Evolutionary conservation across 306 rosid species (phyloP).

Genomic region (Rubus idaeus): DNA sequence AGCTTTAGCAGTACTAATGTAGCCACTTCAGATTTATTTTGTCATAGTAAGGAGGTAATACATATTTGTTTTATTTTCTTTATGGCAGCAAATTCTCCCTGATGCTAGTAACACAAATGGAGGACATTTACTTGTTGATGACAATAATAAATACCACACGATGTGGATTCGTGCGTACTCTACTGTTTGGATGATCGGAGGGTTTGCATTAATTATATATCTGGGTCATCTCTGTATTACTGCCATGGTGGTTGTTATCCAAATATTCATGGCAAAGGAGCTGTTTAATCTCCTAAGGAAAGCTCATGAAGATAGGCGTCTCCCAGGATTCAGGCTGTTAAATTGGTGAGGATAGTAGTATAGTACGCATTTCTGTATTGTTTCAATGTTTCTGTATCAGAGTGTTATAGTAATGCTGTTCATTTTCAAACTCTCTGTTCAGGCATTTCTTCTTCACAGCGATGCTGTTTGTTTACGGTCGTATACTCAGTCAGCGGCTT

Average conservation of each 20-base stretch:
- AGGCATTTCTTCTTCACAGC: conserved; percentile 99
- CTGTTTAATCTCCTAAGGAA: conserved; percentile 87
- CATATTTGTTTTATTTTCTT: conserved; percentile 16
- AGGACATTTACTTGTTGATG: conserved; percentile 68
- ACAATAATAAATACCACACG: conserved; percentile 79
- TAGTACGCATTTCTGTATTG: conserved; percentile 13
- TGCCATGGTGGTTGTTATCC: conserved; percentile 93
- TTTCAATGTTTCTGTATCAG: conserved; percentile 17
- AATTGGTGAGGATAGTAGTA: conserved; percentile 62
- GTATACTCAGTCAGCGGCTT: conserved; percentile 87
- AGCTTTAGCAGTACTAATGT: neutral
- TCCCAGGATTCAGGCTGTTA: conserved; percentile 93
- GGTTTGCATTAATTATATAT: conserved; percentile 72
- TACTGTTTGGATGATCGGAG: conserved; percentile 95
- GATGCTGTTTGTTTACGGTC: conserved; percentile 95
- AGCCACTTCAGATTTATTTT: neutral
- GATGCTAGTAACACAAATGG: conserved; percentile 73
- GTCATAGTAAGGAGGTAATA: neutral
- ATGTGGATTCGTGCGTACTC: conserved; percentile 89
- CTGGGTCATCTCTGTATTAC: conserved; percentile 93
- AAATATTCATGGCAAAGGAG: conserved; percentile 94
- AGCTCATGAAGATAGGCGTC: conserved; percentile 83
- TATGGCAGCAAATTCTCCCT: conserved; percentile 51
- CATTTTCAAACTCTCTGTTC: conserved; percentile 33
- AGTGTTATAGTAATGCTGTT: conserved; percentile 11